These are phyloP conservation scores for Cryptococcus sp. DNA, from an alignment of 1,284 basidiomycete species.

Conservation along the genomic window DNA sequence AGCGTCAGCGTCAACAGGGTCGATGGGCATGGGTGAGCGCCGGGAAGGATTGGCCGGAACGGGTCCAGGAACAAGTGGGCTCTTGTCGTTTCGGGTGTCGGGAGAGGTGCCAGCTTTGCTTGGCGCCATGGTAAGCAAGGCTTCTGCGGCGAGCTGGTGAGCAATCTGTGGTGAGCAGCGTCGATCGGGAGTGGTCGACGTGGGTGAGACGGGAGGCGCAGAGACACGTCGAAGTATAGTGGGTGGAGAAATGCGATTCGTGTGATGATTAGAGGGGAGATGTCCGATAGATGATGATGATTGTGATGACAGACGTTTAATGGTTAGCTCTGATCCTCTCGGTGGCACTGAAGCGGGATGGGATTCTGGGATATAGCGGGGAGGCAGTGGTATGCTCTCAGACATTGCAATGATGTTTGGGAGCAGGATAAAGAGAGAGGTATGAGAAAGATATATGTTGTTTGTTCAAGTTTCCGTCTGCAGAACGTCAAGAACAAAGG, in stretches of 20 bases:
- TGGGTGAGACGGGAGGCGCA: constrained; percentile 6
- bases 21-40: constrained; percentile 27
- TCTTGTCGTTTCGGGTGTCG: constrained; percentile 27
- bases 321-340: constrained; percentile 19
- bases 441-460: constrained; percentile 2
- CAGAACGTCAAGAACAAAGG: constrained; percentile 14
- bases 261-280: constrained; percentile 6
- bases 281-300: background rate
- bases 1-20: constrained; percentile 29
- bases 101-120: constrained; percentile 25
- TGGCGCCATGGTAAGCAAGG: constrained; percentile 50
- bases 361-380: constrained; percentile 10
- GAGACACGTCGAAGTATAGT: constrained; percentile 6
- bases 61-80: constrained; percentile 13
- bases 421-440: background rate
- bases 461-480: constrained; percentile 1
- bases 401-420: constrained; percentile 17
- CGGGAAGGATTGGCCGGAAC: constrained; percentile 7
- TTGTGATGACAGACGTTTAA: constrained; percentile 7
- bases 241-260: background rate
- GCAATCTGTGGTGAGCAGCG: constrained; percentile 35
- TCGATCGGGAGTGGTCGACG: background rate
- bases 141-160: constrained; percentile 52
- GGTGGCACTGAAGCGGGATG: constrained; percentile 21
- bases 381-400: constrained; percentile 23